Evolutionary conservation across 257 asterid genomes (phyloP).

Genomic region (Rubia yunnanensis): DNA sequence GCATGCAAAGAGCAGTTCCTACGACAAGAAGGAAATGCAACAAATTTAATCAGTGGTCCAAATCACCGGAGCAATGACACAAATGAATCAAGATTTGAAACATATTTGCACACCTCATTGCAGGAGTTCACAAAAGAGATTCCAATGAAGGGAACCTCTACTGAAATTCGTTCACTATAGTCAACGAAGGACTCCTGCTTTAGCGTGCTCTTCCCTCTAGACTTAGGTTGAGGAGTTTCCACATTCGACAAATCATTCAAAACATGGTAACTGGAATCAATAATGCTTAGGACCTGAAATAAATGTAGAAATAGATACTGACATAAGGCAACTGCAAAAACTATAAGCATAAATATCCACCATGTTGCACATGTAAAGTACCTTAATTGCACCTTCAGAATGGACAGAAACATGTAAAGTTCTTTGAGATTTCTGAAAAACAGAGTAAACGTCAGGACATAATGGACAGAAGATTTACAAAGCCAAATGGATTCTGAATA

Average conservation of each 20-base stretch:
- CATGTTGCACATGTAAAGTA: conserved; percentile 15
- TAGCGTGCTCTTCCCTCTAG: conserved; percentile 39
- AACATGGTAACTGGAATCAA: conserved; percentile 77
- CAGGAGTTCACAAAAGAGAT: conserved; percentile 77
- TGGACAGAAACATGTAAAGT: conserved; percentile 72
- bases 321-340: conserved; percentile 15
- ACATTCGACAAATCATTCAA: conserved; percentile 57
- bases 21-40: conserved; percentile 22
- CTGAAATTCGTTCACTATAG: conserved; percentile 56
- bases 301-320: conserved; percentile 6
- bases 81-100: not conserved
- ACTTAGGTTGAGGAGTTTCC: conserved; percentile 41
- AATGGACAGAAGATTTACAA: not conserved
- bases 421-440: conserved; percentile 82
- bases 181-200: conserved; percentile 37
- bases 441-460: conserved; percentile 5
- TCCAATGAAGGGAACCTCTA: conserved; percentile 80
- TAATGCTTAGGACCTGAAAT: conserved; percentile 77
- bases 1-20: conserved; percentile 88
- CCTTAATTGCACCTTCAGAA: conserved; percentile 97
- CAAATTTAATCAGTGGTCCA: conserved; percentile 8
- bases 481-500: not conserved
- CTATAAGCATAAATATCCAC: conserved; percentile 8
- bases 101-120: conserved; percentile 54
- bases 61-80: not conserved